Evolutionary conservation across 1,139 yeast genomes (phyloP).

Genomic region (Magnusiomyces ingens): DNA sequence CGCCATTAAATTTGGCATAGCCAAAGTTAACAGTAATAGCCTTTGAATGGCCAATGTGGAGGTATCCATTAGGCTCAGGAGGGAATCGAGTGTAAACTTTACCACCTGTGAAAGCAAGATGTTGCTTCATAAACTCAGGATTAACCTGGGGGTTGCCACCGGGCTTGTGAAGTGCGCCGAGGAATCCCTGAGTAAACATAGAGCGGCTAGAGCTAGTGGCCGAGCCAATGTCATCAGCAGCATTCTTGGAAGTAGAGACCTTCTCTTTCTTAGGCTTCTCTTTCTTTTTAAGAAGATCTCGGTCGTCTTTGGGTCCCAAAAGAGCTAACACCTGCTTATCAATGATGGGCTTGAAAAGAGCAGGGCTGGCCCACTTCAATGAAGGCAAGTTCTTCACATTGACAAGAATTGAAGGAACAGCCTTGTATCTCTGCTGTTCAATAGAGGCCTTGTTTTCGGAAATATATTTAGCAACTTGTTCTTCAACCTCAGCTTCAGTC

Average conservation of each 20-base stretch:
- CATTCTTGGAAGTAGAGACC: slow-evolving; percentile 19
- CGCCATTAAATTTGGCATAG: slow-evolving; percentile 89
- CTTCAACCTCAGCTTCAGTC: slow-evolving; percentile 56
- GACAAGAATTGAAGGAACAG: slow-evolving; percentile 70
- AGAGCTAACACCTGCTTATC: slow-evolving; percentile 64
- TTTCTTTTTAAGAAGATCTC: slow-evolving; percentile 79
- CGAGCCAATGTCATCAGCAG: slow-evolving; percentile 40
- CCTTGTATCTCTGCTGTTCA: slow-evolving; percentile 63
- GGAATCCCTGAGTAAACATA: slow-evolving; percentile 92
- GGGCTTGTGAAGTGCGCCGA: slow-evolving; percentile 90
- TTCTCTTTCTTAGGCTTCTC: slow-evolving; percentile 38
- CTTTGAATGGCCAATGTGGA: slow-evolving; percentile 96
- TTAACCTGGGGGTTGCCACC: slow-evolving; percentile 90
- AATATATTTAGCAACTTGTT: slow-evolving; percentile 54
- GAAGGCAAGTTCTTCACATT: slow-evolving; percentile 64
- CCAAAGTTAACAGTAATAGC: slow-evolving; percentile 94
- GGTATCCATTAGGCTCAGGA: slow-evolving; percentile 86
- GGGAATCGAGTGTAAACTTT: slow-evolving; percentile 92
- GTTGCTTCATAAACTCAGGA: slow-evolving; percentile 78
- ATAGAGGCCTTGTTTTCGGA: slow-evolving; percentile 52
- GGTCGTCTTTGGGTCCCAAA: slow-evolving; percentile 93
- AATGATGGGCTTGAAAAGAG: slow-evolving; percentile 74
- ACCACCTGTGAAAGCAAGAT: slow-evolving; percentile 70
- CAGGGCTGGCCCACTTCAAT: slow-evolving; percentile 90
- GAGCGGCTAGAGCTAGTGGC: slow-evolving; percentile 43